Base-by-base conservation (phyloP, 108 stramenopile species). In the Nitzschia sp. region DNA sequence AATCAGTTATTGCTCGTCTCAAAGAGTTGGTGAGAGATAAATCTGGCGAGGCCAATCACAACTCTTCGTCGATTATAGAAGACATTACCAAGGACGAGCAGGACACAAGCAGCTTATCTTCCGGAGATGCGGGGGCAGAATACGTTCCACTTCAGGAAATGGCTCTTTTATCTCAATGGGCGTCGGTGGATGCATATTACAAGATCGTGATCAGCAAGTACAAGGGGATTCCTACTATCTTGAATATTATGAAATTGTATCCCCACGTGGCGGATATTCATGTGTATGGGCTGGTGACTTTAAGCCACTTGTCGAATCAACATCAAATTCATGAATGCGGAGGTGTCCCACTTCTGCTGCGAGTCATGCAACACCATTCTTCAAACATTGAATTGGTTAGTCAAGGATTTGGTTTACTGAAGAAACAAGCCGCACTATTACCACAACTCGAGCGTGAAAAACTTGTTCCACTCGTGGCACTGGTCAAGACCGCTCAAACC, bases 191-290 rank as follows among this genome's bases (percentile, higher is more conserved):
- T 34, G 38, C 38, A 19, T 68, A 68, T 18, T 57, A 57, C 33
- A 35, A 57, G 31, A 55, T 68, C 0, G 67, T 68, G 2, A 68
- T 68, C 26, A 56, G 54, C 54, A 68, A 68, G 36, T 55, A 68
- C 35, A 18, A 57, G 15, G 67, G 67, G 4, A 56, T 68, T 57
- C 32, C 38, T 8, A 42, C 55, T 3, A 27, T 57, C 15, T 1
- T 68, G 24, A 46, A 34, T 21, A 53, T 33, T 53, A 68, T 68
- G 67, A 55, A 36, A 9, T 51, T 3, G 34, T 68, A 34, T 57
- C 35, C 38, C 33, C 8, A 57, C 36, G 27, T 26, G 42, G 34
- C 42, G 0, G 56, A 55, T 28, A 57, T 68, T 30, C 67, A 68
- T 15, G 35, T 48, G 0, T 68, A 46, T 46, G 38, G 54, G 18